phyloP scores from a whole-genome alignment of 768 basidiomycete genomes.

The Mycena capillaripes region DNA sequence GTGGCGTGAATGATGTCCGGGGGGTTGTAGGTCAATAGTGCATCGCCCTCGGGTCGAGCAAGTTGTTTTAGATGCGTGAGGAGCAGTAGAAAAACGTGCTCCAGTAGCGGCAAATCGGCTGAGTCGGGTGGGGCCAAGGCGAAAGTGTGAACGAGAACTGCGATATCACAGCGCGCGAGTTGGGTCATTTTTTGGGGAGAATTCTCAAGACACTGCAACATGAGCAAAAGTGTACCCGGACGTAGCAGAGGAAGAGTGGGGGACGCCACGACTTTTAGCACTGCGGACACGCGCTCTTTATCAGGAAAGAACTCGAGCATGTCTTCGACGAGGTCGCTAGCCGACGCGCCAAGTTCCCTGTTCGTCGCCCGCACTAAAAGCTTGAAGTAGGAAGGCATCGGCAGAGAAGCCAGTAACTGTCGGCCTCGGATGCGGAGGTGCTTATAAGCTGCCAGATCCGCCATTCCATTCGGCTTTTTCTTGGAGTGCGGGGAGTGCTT shows the following conservation, averaged over 20 bases:
- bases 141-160: slow-evolving; percentile 36
- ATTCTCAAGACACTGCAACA: slow-evolving; percentile 36
- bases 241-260: slow-evolving; percentile 26
- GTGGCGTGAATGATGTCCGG: slow-evolving; percentile 53
- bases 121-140: slow-evolving; percentile 30
- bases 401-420: slow-evolving; percentile 21
- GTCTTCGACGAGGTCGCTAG: slow-evolving; percentile 42
- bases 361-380: slow-evolving; percentile 31
- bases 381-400: slow-evolving; percentile 17
- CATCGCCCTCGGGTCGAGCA: slow-evolving; percentile 43
- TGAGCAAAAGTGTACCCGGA: slow-evolving; percentile 27
- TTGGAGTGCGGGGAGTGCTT: not conserved
- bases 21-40: slow-evolving; percentile 53
- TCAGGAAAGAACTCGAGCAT: slow-evolving; percentile 36
- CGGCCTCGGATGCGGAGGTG: slow-evolving; percentile 30
- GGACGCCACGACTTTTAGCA: slow-evolving; percentile 34
- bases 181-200: slow-evolving; percentile 14
- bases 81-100: slow-evolving; percentile 49
- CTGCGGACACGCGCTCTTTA: not conserved
- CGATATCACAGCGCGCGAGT: slow-evolving; percentile 23
- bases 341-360: slow-evolving; percentile 30
- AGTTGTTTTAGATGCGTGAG: slow-evolving; percentile 42
- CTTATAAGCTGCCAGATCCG: slow-evolving; percentile 26
- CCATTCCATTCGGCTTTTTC: slow-evolving; percentile 2
- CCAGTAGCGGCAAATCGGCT: slow-evolving; percentile 40